Base-by-base conservation (phyloP, 108 stramenopile genomes). In the Cafeteria roenbergensis region DNA sequence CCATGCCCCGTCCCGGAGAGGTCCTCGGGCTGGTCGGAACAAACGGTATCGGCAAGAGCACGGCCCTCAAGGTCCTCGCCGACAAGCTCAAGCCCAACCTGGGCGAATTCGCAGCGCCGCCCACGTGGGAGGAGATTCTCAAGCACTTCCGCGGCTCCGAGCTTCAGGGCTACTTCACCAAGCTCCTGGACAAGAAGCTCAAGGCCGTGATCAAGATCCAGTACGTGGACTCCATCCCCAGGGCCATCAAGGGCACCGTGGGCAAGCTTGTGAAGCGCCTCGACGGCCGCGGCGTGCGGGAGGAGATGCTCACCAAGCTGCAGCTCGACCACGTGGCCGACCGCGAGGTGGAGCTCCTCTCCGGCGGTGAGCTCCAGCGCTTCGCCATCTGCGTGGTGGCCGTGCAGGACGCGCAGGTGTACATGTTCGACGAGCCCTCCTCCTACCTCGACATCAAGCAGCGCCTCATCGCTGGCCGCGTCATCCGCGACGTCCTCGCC, bases 401-500 rank as follows among this genome's bases (percentile, higher is more conserved):
- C 12, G 86, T 92, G 12, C 90, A 93, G 68, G 55, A 72, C n/a
- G 80, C 84, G 52, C 93, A 98, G 76, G 94, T 95, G 24, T 99
- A 99, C 85, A 94, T 99, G 93, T 95, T 96, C 79, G 97, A 99
- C 74, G 97, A 99, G 72, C 97, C 97, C 0, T 90, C 89, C 26
- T 90, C 87, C 8, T 99, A 95, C 80, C 80, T 99, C 38, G 97
- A 99, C 80, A 93, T 99, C 25, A 94, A 93, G 78, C 97, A 99
- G 73, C 83, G 97, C 62, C 72, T 99, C 51, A 91, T 89, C 56
- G 97, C 94, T 1, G 94, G 93, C 8, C 80, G 83, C 61, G 89
- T 91, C 82, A 99, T 99, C 72, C 89, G 97, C 24, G 71, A 85
- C 67, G 76, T 99, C 37, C 74, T 95, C 68, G 61, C 53, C 35